Base-by-base conservation (phyloP, 2,329 filamentous ascomycete species). In the Parasarocladium wereldwijsianum region DNA sequence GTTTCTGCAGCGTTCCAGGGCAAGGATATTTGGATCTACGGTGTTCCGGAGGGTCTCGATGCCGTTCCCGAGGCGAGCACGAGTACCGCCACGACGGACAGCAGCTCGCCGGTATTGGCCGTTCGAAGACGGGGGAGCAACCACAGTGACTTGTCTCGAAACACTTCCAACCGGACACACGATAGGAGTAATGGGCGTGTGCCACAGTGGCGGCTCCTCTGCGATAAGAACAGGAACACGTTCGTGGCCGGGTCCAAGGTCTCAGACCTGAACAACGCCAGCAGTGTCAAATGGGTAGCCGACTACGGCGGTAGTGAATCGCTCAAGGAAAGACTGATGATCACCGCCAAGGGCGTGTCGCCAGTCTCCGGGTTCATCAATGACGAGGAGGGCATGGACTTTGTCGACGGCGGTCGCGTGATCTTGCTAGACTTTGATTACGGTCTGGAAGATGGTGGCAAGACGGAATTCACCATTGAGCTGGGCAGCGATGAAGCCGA, bases 1-100 rank as follows among this genome's bases (percentile, higher is more conserved):
- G 73, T 83, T 14, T 74, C 77, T 12, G 68, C 80, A 8, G 80
- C 78, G 1, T 86, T 86, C 39, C 63, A 77, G 34, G 72, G 70
- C 10, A 74, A 68, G 33, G 72, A 82, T 15, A 56, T 90, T 5
- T 87, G 80, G 78, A 51, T 87, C 3, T 87, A 87, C 48, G 81
- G 81, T 16, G 58, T 87, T 17, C 81, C 82, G 2, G 72, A 78
- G 42, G 72, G 80, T 40, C 55, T 85, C 13, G 77, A 81, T 44
- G 66, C 73, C 14, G 52, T 68, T 13, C 60, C 68, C 2, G 64
- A 68, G 51, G n/a, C n/a, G n/a, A n/a, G n/a, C n/a, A 57, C 31
- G 33, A 32, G 43, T 3, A 24, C 40, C 3, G 34, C 36, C 20
- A 37, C 36, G 24, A 36, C 40, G 19, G 38, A 41, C 10, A 42